Conservation (phyloP, 352 stramenopile genomes). For the Aphanomyces astaci region DNA sequence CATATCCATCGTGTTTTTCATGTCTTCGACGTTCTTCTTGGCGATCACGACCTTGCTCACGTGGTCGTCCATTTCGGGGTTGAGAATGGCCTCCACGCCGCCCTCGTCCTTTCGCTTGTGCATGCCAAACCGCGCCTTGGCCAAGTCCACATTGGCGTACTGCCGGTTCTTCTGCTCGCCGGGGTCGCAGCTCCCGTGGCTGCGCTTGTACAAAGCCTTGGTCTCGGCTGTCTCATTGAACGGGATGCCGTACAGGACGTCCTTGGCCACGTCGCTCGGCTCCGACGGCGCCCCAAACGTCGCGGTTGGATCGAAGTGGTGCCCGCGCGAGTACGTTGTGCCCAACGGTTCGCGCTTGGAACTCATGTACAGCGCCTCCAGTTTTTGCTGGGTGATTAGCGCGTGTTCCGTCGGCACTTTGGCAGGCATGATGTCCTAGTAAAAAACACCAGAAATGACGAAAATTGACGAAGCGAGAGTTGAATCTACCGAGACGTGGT, state of each 20-base stretch:
- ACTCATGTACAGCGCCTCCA: conserved; percentile 71
- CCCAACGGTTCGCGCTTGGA: conserved; percentile 73
- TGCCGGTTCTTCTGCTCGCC: conserved; percentile 81
- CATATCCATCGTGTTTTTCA: conserved; percentile 62
- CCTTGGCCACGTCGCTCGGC: conserved; percentile 58
- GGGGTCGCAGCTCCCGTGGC: conserved; percentile 62
- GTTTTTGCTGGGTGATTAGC: conserved; percentile 54
- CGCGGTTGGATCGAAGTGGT: conserved; percentile 58
- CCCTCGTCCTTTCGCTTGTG: conserved; percentile 43
- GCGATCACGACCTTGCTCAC: conserved; percentile 36
- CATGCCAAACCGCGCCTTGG: conserved; percentile 61
- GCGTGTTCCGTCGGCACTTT: conserved; percentile 46
- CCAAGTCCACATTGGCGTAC: conserved; percentile 61
- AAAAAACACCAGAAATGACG: no score
- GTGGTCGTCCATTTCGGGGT: conserved; percentile 63
- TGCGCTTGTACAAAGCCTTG: conserved; percentile 66
- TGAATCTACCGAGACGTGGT: conserved; percentile 38
- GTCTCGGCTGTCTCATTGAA: conserved; percentile 51
- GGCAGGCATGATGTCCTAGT: conserved; percentile 44
- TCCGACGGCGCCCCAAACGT: conserved; percentile 41
- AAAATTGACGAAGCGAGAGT: background rate
- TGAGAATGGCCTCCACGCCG: conserved; percentile 47
- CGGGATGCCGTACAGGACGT: conserved; percentile 67
- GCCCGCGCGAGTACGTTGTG: conserved; percentile 51
- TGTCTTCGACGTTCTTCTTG: conserved; percentile 62